Base-by-base conservation (phyloP, 225 moss, liverwort and hornwort species). In the Pleurozium schreberi region DNA sequence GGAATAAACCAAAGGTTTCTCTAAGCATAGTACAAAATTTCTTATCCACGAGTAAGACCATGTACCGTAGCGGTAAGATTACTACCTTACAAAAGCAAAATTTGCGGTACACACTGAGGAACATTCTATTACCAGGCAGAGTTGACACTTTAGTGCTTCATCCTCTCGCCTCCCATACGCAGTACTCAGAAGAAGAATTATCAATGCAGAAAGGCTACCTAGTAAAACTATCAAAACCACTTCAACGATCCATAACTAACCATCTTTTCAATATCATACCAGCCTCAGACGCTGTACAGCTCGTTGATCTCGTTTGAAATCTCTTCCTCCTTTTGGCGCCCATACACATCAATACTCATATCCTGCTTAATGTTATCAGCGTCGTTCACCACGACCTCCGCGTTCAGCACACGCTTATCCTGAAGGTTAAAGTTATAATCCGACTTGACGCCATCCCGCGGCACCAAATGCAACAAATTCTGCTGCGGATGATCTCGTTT, bases 331-430 rank as follows among this genome's bases (percentile, higher is more conserved):
- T 96, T 95, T 52, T 93, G 85, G 34, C 98, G 92, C 19, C 98
- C 98, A 57, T 99, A 99, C 9, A 99, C 98, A 81, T 99, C 98
- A 90, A 99, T 99, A 90, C 97, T 99, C 93, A 99, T 92, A 89
- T 99, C 98, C 92, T 99, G 97, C 92, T 99, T 99, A 79, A 99
- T 96, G 77, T 99, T 99, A 78, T 99, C 98, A 21, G 95, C 89
- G 87, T 99, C 98, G 49, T 94, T 96, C 78, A 99, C 98, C 31
- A 99, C 85, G 25, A 96, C 94, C 89, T 99, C 98, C 19, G 64
- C 95, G 57, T 95, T 96, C 64, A 99, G 88, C 16, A 99, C 89
- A 15, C 97, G 92, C 92, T 97, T 99, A 64, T 96, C 96, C 75
- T 93, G 91, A 18, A 99, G 83, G 18, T 42, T 93, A 66, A 99